A percentile compares a stretch with the other conserved stretches of the same genome.
Evolutionary conservation across 768 basidiomycete species (phyloP).

Genomic region (Suillus ampliporus): DNA sequence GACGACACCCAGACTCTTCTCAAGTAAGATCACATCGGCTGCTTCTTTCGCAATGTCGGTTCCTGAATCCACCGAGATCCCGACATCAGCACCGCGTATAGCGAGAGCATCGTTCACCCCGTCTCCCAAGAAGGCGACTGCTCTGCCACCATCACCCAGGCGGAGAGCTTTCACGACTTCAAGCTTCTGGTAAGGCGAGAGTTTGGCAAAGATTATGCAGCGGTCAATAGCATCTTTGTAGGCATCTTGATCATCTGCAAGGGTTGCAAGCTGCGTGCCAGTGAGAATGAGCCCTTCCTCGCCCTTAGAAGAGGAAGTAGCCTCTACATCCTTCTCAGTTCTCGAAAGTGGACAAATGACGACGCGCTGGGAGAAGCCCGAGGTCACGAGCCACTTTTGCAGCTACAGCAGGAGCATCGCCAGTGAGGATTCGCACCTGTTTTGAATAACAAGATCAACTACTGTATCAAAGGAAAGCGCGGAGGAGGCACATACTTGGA

Average conservation of each 20-base stretch:
- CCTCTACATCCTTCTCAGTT: conserved; percentile 35
- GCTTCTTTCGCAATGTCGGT: conserved; percentile 45
- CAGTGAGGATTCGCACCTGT: conserved; percentile 43
- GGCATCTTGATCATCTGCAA: conserved; percentile 33
- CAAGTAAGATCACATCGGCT: conserved; percentile 41
- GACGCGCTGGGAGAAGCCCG: conserved; percentile 31
- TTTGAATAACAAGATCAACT: not conserved
- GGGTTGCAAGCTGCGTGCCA: conserved; percentile 33
- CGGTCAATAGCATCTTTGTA: conserved; percentile 36
- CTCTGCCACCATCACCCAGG: conserved; percentile 30
- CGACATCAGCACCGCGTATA: conserved; percentile 38
- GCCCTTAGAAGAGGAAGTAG: conserved; percentile 16
- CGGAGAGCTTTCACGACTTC: conserved; percentile 39
- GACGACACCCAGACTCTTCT: conserved; percentile 42
- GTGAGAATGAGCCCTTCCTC: conserved; percentile 35
- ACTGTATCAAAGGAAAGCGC: conserved; percentile 10
- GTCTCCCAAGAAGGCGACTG: conserved; percentile 38
- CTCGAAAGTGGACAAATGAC: not conserved
- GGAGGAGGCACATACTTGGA: conserved; percentile 28
- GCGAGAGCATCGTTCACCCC: conserved; percentile 39
- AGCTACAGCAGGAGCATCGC: conserved; percentile 40
- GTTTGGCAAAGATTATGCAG: conserved; percentile 36
- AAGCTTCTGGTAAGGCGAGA: conserved; percentile 40
- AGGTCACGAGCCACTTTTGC: conserved; percentile 45
- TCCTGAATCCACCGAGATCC: conserved; percentile 40